These are phyloP conservation scores for Proliferodiscus dingleyae DNA, from an alignment of 2,329 filamentous ascomycete genomes.

Conservation along the genomic window DNA sequence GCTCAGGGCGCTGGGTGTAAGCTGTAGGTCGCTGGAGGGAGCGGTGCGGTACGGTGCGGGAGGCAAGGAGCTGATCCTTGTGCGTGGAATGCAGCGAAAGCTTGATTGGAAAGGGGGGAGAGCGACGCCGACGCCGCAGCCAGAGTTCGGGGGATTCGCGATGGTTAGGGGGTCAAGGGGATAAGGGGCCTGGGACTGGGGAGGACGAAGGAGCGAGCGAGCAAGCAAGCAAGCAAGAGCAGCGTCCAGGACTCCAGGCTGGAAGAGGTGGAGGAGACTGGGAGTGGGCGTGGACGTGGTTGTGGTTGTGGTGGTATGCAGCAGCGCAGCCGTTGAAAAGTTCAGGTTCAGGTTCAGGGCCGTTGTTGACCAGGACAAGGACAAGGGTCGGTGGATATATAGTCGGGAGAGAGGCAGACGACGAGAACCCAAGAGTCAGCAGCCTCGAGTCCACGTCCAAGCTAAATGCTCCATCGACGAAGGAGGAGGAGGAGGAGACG, in stretches of 20 bases:
- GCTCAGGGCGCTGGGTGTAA: constrained; percentile 15
- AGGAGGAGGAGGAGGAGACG: too few species aligned
- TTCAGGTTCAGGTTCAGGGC: neutral
- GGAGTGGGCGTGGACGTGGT: constrained; percentile 4
- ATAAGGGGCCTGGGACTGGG: neutral
- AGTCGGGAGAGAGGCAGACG: too few species aligned
- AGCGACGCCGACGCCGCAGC: too few species aligned
- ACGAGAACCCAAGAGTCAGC: too few species aligned
- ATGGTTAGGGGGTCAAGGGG: too few species aligned
- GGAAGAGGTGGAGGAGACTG: too few species aligned
- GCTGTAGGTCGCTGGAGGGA: constrained; percentile 8
- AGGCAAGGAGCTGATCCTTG: constrained; percentile 24
- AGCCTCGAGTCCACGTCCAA: too few species aligned
- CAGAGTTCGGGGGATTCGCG: neutral
- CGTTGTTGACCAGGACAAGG: too few species aligned
- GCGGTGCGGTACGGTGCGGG: constrained; percentile 13
- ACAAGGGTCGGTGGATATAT: too few species aligned
- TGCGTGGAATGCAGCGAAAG: constrained; percentile 16
- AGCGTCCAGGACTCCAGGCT: too few species aligned
- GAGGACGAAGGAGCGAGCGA: neutral
- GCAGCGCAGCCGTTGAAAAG: neutral
- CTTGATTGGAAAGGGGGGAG: constrained; percentile 11
- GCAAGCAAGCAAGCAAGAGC: neutral
- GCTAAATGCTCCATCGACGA: neutral
- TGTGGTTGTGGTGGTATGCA: neutral